These are phyloP conservation scores for Podospora pseudoanserina DNA, from an alignment of 495 filamentous ascomycete species.

Conservation along the genomic window DNA sequence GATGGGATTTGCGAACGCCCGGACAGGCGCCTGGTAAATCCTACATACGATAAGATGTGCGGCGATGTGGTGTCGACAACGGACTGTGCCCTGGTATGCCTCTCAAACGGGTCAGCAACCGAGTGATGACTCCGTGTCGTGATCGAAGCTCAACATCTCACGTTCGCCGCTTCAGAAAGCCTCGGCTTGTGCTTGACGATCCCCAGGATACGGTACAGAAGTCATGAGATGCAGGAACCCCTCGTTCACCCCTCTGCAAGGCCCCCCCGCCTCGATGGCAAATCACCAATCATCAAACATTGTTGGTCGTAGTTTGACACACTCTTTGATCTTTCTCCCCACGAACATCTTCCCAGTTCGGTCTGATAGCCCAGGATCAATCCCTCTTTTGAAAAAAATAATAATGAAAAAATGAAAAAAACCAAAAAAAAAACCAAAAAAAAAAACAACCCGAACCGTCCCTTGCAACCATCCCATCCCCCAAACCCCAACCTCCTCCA, in stretches of 20 bases:
- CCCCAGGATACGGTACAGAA: neutral
- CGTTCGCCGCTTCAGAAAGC: neutral
- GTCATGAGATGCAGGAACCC: neutral
- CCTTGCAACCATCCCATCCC: neutral
- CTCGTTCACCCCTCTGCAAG: neutral
- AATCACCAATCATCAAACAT: constrained; percentile 2
- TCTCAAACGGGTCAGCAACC: neutral
- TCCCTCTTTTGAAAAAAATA: neutral
- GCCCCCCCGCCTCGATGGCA: neutral
- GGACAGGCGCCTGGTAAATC: neutral
- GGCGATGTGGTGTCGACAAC: neutral
- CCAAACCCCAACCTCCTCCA: neutral
- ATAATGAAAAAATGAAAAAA: neutral
- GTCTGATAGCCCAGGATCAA: neutral
- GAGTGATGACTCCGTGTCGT: neutral
- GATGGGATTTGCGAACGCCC: neutral
- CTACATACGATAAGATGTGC: neutral
- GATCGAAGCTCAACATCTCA: neutral
- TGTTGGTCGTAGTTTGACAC: neutral
- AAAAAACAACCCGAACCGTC: neutral
- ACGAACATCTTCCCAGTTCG: neutral
- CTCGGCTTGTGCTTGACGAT: neutral
- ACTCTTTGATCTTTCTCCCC: neutral
- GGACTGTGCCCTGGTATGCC: neutral
- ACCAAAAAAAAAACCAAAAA: too few relatives aligned